These are phyloP conservation scores for Elsinoe batatas DNA, from an alignment of 2,329 filamentous ascomycete genomes.

Conservation along the genomic window DNA sequence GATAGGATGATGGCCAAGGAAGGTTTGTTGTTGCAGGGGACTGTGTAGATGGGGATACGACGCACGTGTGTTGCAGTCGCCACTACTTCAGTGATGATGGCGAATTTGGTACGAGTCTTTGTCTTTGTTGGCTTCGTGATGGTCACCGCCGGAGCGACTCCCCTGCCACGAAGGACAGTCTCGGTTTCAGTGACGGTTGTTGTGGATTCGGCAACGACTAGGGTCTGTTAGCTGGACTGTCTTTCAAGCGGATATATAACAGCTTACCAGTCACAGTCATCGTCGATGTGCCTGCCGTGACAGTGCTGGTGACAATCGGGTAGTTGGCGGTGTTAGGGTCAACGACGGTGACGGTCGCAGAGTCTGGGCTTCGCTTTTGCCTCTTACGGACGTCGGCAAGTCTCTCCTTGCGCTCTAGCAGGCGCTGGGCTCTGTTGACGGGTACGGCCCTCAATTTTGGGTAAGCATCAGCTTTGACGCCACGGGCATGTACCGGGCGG, in stretches of 20 bases:
- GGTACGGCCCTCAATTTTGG: slow-evolving; percentile 12
- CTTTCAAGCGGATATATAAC: background rate
- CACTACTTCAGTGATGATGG: slow-evolving; percentile 13
- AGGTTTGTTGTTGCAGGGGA: background rate
- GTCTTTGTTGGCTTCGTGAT: slow-evolving; percentile 17
- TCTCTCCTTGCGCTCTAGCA: slow-evolving; percentile 22
- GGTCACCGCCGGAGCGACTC: slow-evolving; percentile 10
- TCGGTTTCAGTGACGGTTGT: slow-evolving; percentile 12
- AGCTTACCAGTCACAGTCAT: slow-evolving; percentile 8
- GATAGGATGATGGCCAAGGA: background rate
- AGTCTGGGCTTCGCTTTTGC: slow-evolving; percentile 26
- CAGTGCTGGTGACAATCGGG: slow-evolving; percentile 8
- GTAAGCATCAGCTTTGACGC: background rate
- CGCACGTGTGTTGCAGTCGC: slow-evolving; percentile 14
- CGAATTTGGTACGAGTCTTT: slow-evolving; percentile 14
- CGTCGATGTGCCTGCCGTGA: slow-evolving; percentile 10
- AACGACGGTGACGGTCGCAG: slow-evolving; percentile 25
- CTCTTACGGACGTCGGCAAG: slow-evolving; percentile 17
- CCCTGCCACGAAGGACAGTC: slow-evolving; percentile 13
- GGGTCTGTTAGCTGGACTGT: background rate
- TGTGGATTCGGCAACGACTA: background rate
- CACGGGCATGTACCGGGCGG: slow-evolving; percentile 3
- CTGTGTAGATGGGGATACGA: background rate
- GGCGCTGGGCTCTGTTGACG: slow-evolving; percentile 16
- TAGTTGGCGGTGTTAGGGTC: slow-evolving; percentile 21